Evolutionary conservation across 257 asterid genomes (phyloP).

Genomic region (Solanum piurae): DNA sequence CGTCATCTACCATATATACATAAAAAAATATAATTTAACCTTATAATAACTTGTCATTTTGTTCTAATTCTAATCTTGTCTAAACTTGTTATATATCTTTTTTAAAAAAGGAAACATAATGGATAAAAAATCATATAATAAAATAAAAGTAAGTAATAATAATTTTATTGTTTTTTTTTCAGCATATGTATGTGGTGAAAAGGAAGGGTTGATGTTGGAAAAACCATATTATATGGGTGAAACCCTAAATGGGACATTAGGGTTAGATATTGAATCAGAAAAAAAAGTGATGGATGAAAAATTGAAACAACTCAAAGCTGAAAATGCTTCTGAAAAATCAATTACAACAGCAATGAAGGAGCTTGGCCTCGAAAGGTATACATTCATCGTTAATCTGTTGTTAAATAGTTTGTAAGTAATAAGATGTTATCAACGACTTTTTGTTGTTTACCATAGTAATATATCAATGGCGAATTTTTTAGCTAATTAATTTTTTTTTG

Average conservation of each 20-base stretch:
- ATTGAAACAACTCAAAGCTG: slow-evolving; percentile 30
- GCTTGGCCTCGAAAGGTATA: slow-evolving; percentile 58
- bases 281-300: slow-evolving; percentile 33
- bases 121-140: not conserved
- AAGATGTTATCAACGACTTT: not conserved
- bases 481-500: not conserved
- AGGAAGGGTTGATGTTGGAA: slow-evolving; percentile 45
- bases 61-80: not conserved
- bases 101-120: not conserved
- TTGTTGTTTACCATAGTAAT: not conserved
- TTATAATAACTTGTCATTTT: not conserved
- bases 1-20: not conserved
- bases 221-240: slow-evolving; percentile 41
- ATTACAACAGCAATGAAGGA: slow-evolving; percentile 42
- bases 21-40: not conserved
- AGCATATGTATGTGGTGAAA: slow-evolving; percentile 69
- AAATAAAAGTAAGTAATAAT: not conserved
- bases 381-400: not conserved
- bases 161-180: not conserved
- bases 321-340: slow-evolving; percentile 25
- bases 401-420: not conserved
- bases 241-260: slow-evolving; percentile 47
- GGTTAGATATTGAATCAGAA: slow-evolving; percentile 45
- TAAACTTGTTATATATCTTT: not conserved
- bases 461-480: not conserved